These are phyloP conservation scores for Claviceps citrina DNA, from an alignment of 2,329 filamentous ascomycete species.

Conservation along the genomic window DNA sequence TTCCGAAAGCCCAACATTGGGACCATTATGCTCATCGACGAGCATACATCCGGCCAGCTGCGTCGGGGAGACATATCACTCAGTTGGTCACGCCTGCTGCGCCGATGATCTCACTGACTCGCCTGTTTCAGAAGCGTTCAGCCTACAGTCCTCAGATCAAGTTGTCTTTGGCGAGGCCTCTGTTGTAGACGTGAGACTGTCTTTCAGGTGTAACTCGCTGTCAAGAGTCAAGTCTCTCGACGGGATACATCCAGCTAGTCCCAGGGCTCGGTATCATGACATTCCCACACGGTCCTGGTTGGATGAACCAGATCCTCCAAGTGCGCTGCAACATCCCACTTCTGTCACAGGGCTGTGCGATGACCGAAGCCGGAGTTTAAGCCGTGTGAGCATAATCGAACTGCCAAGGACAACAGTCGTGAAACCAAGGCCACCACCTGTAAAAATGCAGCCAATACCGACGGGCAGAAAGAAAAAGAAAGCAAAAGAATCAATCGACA, in stretches of 20 bases:
- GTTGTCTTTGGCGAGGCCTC: slow-evolving; percentile 26
- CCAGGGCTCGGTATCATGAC: slow-evolving; percentile 19
- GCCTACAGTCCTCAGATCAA: slow-evolving; percentile 20
- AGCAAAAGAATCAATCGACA: slow-evolving; percentile 9
- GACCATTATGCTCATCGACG: slow-evolving; percentile 10
- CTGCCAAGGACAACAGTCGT: slow-evolving; percentile 16
- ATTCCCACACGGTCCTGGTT: slow-evolving; percentile 12
- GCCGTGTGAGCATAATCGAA: slow-evolving; percentile 13
- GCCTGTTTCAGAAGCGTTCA: slow-evolving; percentile 20
- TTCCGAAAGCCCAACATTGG: slow-evolving; percentile 2
- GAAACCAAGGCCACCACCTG: slow-evolving; percentile 13
- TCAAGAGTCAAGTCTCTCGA: slow-evolving; percentile 24
- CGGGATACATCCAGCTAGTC: slow-evolving; percentile 16
- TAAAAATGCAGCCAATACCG: slow-evolving; percentile 17
- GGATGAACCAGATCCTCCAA: slow-evolving; percentile 8
- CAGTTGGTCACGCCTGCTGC: slow-evolving; percentile 8
- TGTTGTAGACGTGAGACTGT: slow-evolving; percentile 21
- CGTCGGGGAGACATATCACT: slow-evolving; percentile 18
- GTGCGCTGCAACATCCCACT: slow-evolving; percentile 10
- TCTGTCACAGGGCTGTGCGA: slow-evolving; percentile 15
- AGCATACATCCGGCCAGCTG: slow-evolving; percentile 18
- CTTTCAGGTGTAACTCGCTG: slow-evolving; percentile 12
- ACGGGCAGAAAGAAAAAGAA: slow-evolving; percentile 16
- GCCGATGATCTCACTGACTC: slow-evolving; percentile 14
- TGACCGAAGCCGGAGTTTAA: slow-evolving; percentile 10